These are phyloP conservation scores for Cadophora sp. DNA, from an alignment of 2,329 filamentous ascomycete species.

Conservation along the genomic window DNA sequence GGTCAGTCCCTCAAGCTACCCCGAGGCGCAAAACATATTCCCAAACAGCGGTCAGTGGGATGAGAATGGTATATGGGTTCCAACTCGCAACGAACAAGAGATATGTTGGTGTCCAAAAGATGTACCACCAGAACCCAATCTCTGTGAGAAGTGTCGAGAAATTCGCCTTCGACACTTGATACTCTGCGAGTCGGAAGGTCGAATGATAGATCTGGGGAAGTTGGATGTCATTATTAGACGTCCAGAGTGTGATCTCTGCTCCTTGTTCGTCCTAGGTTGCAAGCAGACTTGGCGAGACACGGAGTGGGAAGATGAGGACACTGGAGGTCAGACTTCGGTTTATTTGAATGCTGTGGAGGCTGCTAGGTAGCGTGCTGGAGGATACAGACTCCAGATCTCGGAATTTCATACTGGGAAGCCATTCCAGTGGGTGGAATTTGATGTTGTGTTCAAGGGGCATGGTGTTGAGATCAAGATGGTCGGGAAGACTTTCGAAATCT, in stretches of 20 bases:
- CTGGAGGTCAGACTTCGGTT: conserved; percentile 52
- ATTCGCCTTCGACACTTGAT: conserved; percentile 20
- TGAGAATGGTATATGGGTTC: conserved; percentile 12
- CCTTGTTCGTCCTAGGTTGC: conserved; percentile 4
- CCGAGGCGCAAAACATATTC: conserved; percentile 12
- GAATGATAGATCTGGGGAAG: conserved; percentile 20
- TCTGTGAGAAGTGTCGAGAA: conserved; percentile 9
- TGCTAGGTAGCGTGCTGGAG: conserved; percentile 53
- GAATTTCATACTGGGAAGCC: not conserved
- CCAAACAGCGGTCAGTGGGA: conserved; percentile 19
- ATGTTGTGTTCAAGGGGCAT: conserved; percentile 14
- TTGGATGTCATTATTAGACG: conserved; percentile 13
- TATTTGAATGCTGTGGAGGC: conserved; percentile 12
- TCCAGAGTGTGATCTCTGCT: conserved; percentile 18
- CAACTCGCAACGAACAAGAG: conserved; percentile 5
- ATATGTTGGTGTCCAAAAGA: conserved; percentile 23
- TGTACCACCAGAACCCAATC: conserved; percentile 3
- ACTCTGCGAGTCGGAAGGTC: conserved; percentile 17
- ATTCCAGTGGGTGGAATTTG: conserved; percentile 22
- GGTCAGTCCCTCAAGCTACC: conserved; percentile 10
- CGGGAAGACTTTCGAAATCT: conserved; percentile 2
- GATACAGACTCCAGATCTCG: conserved; percentile 45
- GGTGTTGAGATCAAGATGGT: not conserved
- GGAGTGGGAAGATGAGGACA: conserved; percentile 83
- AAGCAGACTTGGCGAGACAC: conserved; percentile 26